A percentile compares a stretch with the other conserved stretches of the same genome.
These are phyloP conservation scores for Backusella morwellensis DNA, from an alignment of 192 early-diverging fungal genomes.

Conservation along the genomic window DNA sequence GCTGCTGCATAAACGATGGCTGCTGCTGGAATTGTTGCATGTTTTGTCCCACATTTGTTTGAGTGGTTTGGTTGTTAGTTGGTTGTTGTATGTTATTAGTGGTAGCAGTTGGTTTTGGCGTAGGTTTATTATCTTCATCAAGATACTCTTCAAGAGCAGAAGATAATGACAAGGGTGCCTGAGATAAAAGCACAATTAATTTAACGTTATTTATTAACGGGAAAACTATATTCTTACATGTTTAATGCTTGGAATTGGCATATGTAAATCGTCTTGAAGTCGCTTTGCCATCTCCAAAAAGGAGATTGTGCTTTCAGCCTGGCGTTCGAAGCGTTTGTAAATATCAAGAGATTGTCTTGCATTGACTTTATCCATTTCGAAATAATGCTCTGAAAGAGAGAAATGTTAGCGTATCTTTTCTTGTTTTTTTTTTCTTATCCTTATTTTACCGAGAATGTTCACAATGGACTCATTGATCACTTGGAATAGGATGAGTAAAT, in stretches of 20 bases:
- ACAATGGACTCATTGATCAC: constrained; percentile 81
- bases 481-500: constrained; percentile 73
- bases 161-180: constrained; percentile 34
- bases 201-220: not conserved
- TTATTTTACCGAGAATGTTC: constrained; percentile 61
- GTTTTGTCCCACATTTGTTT: constrained; percentile 9
- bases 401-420: not conserved
- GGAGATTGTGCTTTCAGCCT: constrained; percentile 66
- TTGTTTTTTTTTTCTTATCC: not conserved
- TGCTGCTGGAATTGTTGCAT: not conserved
- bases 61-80: not conserved
- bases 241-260: constrained; percentile 73
- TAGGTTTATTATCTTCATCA: constrained; percentile 13
- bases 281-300: constrained; percentile 69
- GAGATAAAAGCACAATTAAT: not conserved
- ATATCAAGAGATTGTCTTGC: constrained; percentile 65
- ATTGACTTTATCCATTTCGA: constrained; percentile 70
- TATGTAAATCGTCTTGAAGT: constrained; percentile 55
- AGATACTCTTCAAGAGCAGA: constrained; percentile 36
- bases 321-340: constrained; percentile 76
- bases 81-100: not conserved
- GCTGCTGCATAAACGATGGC: not conserved
- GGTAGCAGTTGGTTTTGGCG: not conserved
- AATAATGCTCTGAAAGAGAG: constrained; percentile 56
- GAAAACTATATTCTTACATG: constrained; percentile 48